These are phyloP conservation scores for Bremia lactucae DNA, from an alignment of 352 stramenopile species.

Conservation along the genomic window DNA sequence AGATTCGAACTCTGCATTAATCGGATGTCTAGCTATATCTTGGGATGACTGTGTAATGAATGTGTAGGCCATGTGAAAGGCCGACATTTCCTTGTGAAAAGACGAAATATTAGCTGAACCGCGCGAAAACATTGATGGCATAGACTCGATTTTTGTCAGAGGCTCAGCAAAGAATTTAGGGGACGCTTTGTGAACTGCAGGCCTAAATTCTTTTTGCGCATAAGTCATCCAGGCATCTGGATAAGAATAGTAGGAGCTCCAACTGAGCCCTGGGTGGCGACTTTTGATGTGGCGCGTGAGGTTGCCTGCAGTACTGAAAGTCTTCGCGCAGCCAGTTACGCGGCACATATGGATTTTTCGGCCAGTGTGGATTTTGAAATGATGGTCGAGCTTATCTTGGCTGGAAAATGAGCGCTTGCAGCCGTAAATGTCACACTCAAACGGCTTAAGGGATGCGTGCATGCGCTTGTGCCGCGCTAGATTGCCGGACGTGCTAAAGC, in stretches of 20 bases:
- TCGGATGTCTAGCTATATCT: constrained; percentile 2
- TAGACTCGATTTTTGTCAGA: constrained; percentile 12
- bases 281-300: constrained; percentile 42
- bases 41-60: constrained; percentile 3
- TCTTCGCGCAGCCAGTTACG: constrained; percentile 27
- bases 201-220: no score
- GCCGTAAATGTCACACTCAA: constrained; percentile 18
- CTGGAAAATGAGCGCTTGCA: constrained; percentile 26
- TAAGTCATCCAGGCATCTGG: no score
- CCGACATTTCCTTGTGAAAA: constrained; percentile 16
- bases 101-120: constrained; percentile 19
- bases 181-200: no score
- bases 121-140: constrained; percentile 11
- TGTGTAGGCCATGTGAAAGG: constrained; percentile 12
- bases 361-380: constrained; percentile 33
- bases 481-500: constrained; percentile 53
- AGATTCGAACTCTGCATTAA: constrained; percentile 4
- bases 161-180: no score
- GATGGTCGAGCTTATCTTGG: constrained; percentile 31
- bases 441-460: constrained; percentile 29
- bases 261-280: constrained; percentile 25
- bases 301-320: constrained; percentile 42
- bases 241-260: no score
- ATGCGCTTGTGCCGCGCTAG: constrained; percentile 45
- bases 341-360: constrained; percentile 28